Evolutionary conservation across 1,284 basidiomycete genomes (phyloP).

Genomic region (Calocybe gambosa): DNA sequence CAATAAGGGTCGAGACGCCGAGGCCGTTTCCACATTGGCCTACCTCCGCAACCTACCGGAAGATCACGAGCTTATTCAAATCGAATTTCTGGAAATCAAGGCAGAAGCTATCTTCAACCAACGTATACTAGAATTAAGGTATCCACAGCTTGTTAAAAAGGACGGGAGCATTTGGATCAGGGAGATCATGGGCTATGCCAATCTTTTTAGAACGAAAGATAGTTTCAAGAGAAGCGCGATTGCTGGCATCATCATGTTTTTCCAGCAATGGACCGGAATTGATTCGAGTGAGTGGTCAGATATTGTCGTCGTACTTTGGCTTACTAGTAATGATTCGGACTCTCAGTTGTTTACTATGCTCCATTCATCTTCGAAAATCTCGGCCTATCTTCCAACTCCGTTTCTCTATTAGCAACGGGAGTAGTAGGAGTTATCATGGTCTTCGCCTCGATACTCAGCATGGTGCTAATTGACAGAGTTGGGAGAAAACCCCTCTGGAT

Average conservation of each 20-base stretch:
- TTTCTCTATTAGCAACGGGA: slow-evolving; percentile 16
- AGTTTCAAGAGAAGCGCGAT: slow-evolving; percentile 15
- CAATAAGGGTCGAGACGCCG: slow-evolving; percentile 13
- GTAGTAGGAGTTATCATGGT: slow-evolving; percentile 18
- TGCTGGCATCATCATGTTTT: slow-evolving; percentile 16
- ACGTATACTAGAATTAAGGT: slow-evolving; percentile 11
- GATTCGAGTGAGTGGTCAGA: slow-evolving; percentile 12
- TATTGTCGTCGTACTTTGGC: not conserved
- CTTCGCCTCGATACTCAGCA: slow-evolving; percentile 13
- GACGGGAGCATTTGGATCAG: slow-evolving; percentile 13
- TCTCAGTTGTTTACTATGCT: slow-evolving; percentile 15
- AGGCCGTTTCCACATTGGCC: slow-evolving; percentile 10
- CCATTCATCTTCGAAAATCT: slow-evolving; percentile 16
- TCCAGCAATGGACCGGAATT: slow-evolving; percentile 17
- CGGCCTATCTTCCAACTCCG: slow-evolving; percentile 13
- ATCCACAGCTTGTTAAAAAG: slow-evolving; percentile 13
- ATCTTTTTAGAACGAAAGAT: slow-evolving; percentile 15
- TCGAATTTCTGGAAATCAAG: slow-evolving; percentile 15
- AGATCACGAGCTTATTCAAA: slow-evolving; percentile 12
- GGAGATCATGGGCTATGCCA: slow-evolving; percentile 13
- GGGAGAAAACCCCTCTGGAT: slow-evolving; percentile 14
- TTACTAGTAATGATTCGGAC: not conserved
- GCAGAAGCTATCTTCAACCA: slow-evolving; percentile 12
- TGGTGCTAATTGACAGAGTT: slow-evolving; percentile 13
- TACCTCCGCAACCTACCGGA: slow-evolving; percentile 13